Evolutionary conservation across 805 yeast species (phyloP).

Genomic region (Saturnispora mendoncae): DNA sequence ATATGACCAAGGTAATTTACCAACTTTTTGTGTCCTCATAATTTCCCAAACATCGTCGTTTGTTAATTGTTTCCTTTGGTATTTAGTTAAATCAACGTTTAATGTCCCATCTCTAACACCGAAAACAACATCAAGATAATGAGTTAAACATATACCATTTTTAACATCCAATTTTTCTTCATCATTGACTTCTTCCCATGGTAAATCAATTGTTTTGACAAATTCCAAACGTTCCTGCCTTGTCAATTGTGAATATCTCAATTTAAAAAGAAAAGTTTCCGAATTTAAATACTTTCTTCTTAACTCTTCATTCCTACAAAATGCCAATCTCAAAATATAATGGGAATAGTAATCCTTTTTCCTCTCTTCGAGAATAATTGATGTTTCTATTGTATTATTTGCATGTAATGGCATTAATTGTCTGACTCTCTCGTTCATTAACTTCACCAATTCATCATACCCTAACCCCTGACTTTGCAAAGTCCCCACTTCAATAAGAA

Average conservation of each 20-base stretch:
- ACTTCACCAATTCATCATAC: conserved; percentile 53
- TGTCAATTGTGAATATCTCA: conserved; percentile 60
- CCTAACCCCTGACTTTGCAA: conserved; percentile 56
- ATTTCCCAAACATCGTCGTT: conserved; percentile 47
- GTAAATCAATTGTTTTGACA: conserved; percentile 53
- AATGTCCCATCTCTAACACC: conserved; percentile 26
- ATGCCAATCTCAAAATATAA: conserved; percentile 78
- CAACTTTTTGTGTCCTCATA: conserved; percentile 55
- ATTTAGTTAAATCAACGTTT: conserved; percentile 15
- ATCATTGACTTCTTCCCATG: conserved; percentile 59
- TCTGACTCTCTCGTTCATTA: conserved; percentile 56
- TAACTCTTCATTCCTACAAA: conserved; percentile 78
- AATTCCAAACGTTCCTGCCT: conserved; percentile 62
- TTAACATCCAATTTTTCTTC: conserved; percentile 50
- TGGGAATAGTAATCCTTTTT: conserved; percentile 90
- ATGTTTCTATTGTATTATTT: conserved; percentile 31
- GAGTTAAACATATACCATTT: conserved; percentile 45
- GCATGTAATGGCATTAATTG: conserved; percentile 57
- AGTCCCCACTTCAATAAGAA: conserved; percentile 78
- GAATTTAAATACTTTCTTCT: conserved; percentile 70
- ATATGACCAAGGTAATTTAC: conserved; percentile 80
- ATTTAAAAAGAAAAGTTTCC: conserved; percentile 64
- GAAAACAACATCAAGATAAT: conserved; percentile 35
- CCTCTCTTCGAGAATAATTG: conserved; percentile 46
- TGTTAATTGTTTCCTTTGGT: conserved; percentile 26